Percentiles rank a stretch among this genome's conserved stretches.
These are phyloP conservation scores for Saccharomycopsis phalli DNA, from an alignment of 1,139 yeast species.

Conservation along the genomic window DNA sequence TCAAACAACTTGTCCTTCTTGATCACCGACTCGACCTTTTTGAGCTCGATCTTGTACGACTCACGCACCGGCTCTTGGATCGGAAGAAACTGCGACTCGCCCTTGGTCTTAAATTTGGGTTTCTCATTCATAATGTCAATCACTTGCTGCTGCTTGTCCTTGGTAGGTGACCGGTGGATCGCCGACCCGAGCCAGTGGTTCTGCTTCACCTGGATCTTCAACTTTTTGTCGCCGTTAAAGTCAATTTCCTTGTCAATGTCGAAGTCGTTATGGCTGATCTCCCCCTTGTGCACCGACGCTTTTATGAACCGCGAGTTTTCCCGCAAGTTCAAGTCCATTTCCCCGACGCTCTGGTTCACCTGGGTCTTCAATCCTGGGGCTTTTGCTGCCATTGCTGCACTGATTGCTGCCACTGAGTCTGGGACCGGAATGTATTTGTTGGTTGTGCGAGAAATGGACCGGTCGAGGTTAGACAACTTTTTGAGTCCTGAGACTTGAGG, in stretches of 20 bases:
- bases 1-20: slow-evolving; percentile 18
- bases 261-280: slow-evolving; percentile 5
- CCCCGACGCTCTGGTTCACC: slow-evolving; percentile 13
- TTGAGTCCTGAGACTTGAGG: slow-evolving; percentile 6
- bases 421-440: slow-evolving; percentile 18
- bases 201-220: slow-evolving; percentile 18
- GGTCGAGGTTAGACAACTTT: neutral
- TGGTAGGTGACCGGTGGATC: slow-evolving; percentile 19
- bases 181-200: slow-evolving; percentile 20
- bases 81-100: neutral
- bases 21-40: slow-evolving; percentile 15
- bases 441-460: slow-evolving; percentile 1
- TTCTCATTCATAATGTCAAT: slow-evolving; percentile 15
- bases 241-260: slow-evolving; percentile 16
- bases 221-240: slow-evolving; percentile 10
- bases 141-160: slow-evolving; percentile 7
- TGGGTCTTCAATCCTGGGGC: slow-evolving; percentile 12
- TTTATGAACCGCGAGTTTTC: slow-evolving; percentile 14
- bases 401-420: slow-evolving; percentile 18
- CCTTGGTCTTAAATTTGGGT: slow-evolving; percentile 16
- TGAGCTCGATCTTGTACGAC: slow-evolving; percentile 2
- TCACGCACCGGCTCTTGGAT: slow-evolving; percentile 1
- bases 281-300: slow-evolving; percentile 7
- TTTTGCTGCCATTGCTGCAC: slow-evolving; percentile 19
- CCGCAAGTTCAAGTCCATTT: slow-evolving; percentile 14